These are phyloP conservation scores for Blastobotrys arbuscula DNA, from an alignment of 1,139 yeast species.

Conservation along the genomic window DNA sequence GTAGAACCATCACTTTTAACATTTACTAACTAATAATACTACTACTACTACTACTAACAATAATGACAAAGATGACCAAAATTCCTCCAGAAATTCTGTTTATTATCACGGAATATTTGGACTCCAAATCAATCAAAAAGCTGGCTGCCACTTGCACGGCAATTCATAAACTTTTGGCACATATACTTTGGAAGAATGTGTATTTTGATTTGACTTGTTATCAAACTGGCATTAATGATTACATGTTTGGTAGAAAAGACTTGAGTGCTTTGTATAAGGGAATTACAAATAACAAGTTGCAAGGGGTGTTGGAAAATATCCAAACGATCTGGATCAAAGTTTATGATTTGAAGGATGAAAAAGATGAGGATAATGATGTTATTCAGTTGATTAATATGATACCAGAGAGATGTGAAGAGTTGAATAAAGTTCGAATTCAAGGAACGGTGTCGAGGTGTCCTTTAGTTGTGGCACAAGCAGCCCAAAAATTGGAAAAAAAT, in stretches of 20 bases:
- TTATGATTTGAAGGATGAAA: neutral
- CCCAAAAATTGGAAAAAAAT: neutral
- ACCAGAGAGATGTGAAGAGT: neutral
- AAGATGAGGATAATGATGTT: neutral
- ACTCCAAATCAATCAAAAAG: neutral
- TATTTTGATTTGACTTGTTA: neutral
- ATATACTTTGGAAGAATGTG: neutral
- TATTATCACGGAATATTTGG: neutral
- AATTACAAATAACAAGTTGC: neutral
- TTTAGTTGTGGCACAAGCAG: neutral
- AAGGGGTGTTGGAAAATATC: neutral
- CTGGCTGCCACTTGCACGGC: neutral
- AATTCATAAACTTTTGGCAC: neutral
- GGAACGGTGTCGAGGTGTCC: slow-evolving; percentile 9
- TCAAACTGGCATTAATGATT: neutral
- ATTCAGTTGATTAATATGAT: neutral
- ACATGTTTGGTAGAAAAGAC: neutral
- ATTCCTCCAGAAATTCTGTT: slow-evolving; percentile 1
- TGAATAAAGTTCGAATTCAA: neutral
- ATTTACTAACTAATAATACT: too few relatives aligned
- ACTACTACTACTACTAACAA: too few relatives aligned
- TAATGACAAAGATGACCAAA: neutral
- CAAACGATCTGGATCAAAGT: slow-evolving; percentile 3
- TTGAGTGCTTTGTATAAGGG: neutral
- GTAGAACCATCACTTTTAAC: too few relatives aligned